Percentiles rank a stretch among this genome's conserved stretches.
Evolutionary conservation across 2,329 filamentous ascomycete species (phyloP).

Genomic region (Fusarium aywerte): DNA sequence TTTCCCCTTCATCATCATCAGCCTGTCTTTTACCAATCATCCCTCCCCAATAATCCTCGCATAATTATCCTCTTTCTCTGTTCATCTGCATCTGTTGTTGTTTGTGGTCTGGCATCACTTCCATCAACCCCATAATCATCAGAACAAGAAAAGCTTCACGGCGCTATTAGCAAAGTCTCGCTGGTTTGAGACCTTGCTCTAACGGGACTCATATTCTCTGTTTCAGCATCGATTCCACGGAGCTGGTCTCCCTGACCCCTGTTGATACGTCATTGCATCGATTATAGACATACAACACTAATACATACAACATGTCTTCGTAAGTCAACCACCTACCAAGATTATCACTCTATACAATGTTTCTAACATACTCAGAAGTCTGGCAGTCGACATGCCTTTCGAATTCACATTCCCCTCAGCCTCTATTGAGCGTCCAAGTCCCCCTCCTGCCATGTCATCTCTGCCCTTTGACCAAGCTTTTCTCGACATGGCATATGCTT

Average conservation of each 20-base stretch:
- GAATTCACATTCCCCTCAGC: constrained; percentile 66
- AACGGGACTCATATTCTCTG: constrained; percentile 18
- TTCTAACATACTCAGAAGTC: constrained; percentile 55
- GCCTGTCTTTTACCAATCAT: constrained; percentile 46
- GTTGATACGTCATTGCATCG: constrained; percentile 21
- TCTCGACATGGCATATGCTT: constrained; percentile 62
- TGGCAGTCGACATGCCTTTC: constrained; percentile 71
- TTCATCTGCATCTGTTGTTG: constrained; percentile 7
- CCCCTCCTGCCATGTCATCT: constrained; percentile 52
- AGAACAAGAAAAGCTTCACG: constrained; percentile 37
- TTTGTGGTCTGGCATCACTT: constrained; percentile 41
- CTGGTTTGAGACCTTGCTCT: constrained; percentile 9
- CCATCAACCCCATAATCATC: constrained; percentile 16
- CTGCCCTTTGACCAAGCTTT: constrained; percentile 65
- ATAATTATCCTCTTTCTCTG: constrained; percentile 9
- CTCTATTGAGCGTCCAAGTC: constrained; percentile 48
- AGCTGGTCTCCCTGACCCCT: constrained; percentile 43
- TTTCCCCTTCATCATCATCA: constrained; percentile 33
- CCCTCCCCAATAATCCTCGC: constrained; percentile 12
- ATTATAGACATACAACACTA: constrained; percentile 38
- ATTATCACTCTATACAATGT: neutral
- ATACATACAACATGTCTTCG: constrained; percentile 50
- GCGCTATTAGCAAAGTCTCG: constrained; percentile 15
- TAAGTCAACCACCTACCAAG: constrained; percentile 42
- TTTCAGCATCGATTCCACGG: constrained; percentile 25